Evolutionary conservation across 2,329 filamentous ascomycete species (phyloP).

Genomic region (Cercospora zeina): DNA sequence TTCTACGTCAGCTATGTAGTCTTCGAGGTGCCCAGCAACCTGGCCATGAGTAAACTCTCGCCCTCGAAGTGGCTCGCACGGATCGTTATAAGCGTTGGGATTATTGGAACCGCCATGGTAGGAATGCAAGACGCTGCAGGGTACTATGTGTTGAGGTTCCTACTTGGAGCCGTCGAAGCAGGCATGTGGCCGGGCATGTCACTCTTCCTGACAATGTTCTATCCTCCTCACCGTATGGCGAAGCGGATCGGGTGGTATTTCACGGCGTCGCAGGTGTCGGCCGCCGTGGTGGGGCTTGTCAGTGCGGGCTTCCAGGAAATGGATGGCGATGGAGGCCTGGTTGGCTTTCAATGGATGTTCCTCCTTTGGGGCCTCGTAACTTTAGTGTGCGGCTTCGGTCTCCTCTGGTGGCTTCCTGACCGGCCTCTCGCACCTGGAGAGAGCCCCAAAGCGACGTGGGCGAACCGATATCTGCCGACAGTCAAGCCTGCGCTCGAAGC

Average conservation of each 20-base stretch:
- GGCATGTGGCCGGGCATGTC: slow-evolving; percentile 97
- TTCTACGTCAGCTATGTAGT: slow-evolving; percentile 93
- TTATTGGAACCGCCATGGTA: slow-evolving; percentile 81
- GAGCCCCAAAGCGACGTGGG: slow-evolving; percentile 51
- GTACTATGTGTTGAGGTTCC: slow-evolving; percentile 78
- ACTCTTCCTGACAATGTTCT: slow-evolving; percentile 89
- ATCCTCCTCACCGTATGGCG: slow-evolving; percentile 80
- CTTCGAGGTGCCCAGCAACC: slow-evolving; percentile 84
- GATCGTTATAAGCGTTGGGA: slow-evolving; percentile 82
- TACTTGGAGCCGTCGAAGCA: slow-evolving; percentile 83
- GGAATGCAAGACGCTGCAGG: slow-evolving; percentile 82
- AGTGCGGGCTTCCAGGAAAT: slow-evolving; percentile 90
- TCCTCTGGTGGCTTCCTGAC: slow-evolving; percentile 91
- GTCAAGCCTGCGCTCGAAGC: slow-evolving; percentile 71
- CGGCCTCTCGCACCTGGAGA: slow-evolving; percentile 74
- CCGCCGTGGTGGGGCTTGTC: slow-evolving; percentile 83
- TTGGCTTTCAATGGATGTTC: slow-evolving; percentile 92
- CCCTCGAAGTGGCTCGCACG: slow-evolving; percentile 89
- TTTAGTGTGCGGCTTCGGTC: slow-evolving; percentile 66
- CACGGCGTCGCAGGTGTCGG: slow-evolving; percentile 83
- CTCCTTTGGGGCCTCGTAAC: slow-evolving; percentile 78
- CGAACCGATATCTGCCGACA: slow-evolving; percentile 66
- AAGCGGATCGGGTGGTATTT: slow-evolving; percentile 90
- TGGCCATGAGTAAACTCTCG: slow-evolving; percentile 81
- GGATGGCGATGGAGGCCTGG: slow-evolving; percentile 73